A percentile compares a stretch with the other conserved stretches of the same genome.
Evolutionary conservation across 176 grass and related monocot species (phyloP).

Genomic region (Olyra latifolia): DNA sequence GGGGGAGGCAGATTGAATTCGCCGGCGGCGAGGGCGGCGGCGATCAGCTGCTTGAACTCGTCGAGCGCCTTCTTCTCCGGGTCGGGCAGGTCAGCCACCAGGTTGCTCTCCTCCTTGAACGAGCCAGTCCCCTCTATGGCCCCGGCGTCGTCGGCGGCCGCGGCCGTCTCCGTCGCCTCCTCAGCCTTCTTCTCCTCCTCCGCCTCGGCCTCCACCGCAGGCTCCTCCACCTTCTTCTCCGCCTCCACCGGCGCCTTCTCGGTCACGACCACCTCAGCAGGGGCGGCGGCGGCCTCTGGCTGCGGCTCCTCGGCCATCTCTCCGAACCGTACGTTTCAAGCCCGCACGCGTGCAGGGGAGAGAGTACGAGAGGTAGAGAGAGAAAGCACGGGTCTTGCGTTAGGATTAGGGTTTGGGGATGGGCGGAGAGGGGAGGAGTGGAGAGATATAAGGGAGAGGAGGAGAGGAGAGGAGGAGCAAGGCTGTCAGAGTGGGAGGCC

Average conservation of each 20-base stretch:
- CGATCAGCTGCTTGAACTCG: conserved; percentile 79
- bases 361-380: not conserved
- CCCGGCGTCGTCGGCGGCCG: conserved; percentile 30
- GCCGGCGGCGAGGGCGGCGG: conserved; percentile 62
- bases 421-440: conserved; percentile 29
- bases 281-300: conserved; percentile 34
- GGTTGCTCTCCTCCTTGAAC: conserved; percentile 95
- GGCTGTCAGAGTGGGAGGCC: conserved; percentile 56
- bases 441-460: not conserved
- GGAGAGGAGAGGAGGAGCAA: conserved; percentile 35
- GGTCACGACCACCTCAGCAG: conserved; percentile 44
- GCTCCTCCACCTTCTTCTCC: conserved; percentile 40
- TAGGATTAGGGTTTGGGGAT: conserved; percentile 41
- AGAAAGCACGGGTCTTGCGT: not conserved
- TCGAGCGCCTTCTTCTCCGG: conserved; percentile 92
- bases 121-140: conserved; percentile 44
- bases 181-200: conserved; percentile 41
- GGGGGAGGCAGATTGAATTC: conserved; percentile 82
- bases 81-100: conserved; percentile 69
- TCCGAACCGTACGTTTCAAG: not conserved
- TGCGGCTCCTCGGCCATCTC: conserved; percentile 77
- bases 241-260: conserved; percentile 33
- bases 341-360: not conserved
- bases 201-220: conserved; percentile 25
- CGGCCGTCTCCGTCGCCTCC: conserved; percentile 33